Percentiles rank a stretch among this genome's conserved stretches.
These are phyloP conservation scores for Aureobasidium sp. DNA, from an alignment of 2,329 filamentous ascomycete genomes.

Conservation along the genomic window DNA sequence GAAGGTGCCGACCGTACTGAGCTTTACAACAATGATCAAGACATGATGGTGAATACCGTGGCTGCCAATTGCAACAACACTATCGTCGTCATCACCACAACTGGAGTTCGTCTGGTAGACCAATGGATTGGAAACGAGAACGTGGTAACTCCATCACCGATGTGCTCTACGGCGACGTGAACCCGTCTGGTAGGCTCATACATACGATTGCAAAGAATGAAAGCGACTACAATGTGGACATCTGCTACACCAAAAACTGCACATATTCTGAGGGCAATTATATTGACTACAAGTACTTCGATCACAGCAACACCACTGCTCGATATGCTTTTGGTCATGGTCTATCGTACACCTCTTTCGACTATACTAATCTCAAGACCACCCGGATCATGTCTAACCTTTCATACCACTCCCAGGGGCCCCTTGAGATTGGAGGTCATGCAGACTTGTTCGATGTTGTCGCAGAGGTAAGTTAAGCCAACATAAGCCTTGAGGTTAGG, in stretches of 20 bases:
- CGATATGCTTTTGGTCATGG: constrained; percentile 32
- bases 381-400: constrained; percentile 62
- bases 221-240: constrained; percentile 56
- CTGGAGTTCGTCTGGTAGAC: constrained; percentile 21
- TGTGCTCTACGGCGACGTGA: constrained; percentile 36
- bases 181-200: constrained; percentile 49
- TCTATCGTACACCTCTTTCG: constrained; percentile 31
- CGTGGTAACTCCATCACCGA: constrained; percentile 39
- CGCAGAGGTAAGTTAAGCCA: not conserved
- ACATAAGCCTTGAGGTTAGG: not conserved
- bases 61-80: constrained; percentile 42
- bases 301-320: constrained; percentile 31
- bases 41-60: constrained; percentile 33
- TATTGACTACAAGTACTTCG: constrained; percentile 69
- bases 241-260: constrained; percentile 60
- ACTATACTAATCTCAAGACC: constrained; percentile 32
- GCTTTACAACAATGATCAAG: constrained; percentile 36
- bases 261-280: constrained; percentile 66
- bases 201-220: constrained; percentile 65
- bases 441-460: constrained; percentile 46
- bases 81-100: constrained; percentile 38
- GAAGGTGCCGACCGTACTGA: constrained; percentile 41
- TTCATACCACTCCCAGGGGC: constrained; percentile 53
- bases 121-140: constrained; percentile 25
- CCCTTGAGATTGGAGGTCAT: constrained; percentile 45